Evolutionary conservation across 2,329 filamentous ascomycete species (phyloP), one percentile per base, ranked within the genome.

Genomic region (Clarireedia paspali): DNA sequence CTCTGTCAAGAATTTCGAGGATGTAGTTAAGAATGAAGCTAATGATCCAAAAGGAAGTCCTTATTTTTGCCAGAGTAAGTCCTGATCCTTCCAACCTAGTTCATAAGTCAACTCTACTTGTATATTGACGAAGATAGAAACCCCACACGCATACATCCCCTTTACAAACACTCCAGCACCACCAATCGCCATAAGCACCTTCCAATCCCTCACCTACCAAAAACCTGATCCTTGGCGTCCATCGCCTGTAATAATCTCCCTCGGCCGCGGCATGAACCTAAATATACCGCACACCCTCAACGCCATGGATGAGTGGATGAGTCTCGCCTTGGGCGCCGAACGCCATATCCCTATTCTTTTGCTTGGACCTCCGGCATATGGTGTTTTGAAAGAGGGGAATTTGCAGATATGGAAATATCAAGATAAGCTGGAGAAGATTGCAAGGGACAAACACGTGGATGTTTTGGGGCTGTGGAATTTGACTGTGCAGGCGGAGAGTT

Each of bases 381-480:
- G 59, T 26, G 6, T 53, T 9, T 48, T 50, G 6, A 57, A 55
- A 44, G 50, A 45, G 3, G 55, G 44, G 17, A 61, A 61, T 36
- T 39, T 51, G 17, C 56, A 45, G 10, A 44, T 71, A 14, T 74
- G 72, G 72, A 67, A 71, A 45, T 75, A 72, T 57, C 48, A 69
- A 6, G 57, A 69, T 6, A 66, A 71, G 49, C 68, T 73, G 38
- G 60, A 17, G 52, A 36, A 56, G 61, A 44, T 69, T 24, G 72
- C 73, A 1, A 65, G 59, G 20, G 60, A 63, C 6, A 68, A 67
- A 56, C 68, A 70, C 20, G 65, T 75, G 55, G 74, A 76, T 50
- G 63, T 71, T 17, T 59, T 77, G 51, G 68, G 68, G 9, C 68
- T 76, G 68, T 75, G 71, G 60, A 76, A 75, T 63, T 62, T 72